phyloP scores from a whole-genome alignment of 2,329 filamentous ascomycete genomes.

The Cladosporium sp. region DNA sequence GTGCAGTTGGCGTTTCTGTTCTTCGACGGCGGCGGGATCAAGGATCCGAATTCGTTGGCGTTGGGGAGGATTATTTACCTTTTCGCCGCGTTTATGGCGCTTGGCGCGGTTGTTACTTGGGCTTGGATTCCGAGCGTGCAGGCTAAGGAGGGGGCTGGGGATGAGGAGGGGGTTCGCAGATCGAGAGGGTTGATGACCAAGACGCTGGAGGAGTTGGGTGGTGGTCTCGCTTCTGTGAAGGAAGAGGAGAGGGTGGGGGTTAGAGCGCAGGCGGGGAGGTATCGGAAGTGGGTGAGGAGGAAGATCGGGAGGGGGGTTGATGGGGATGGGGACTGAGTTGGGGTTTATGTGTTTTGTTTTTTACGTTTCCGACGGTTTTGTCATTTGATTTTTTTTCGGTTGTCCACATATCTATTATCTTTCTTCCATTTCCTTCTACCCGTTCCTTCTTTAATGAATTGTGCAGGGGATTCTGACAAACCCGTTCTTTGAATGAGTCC shows the following conservation, averaged over 20 bases:
- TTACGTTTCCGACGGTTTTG: too few species aligned
- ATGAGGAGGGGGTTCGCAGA: conserved; percentile 1
- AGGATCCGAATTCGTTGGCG: conserved; percentile 15
- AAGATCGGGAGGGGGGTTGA: background rate
- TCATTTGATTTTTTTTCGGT: too few species aligned
- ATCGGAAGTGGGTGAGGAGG: conserved; percentile 6
- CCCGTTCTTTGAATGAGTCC: too few species aligned
- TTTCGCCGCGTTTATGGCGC: conserved; percentile 17
- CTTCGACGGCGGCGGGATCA: conserved; percentile 9
- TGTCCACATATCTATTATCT: too few species aligned
- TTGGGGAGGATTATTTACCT: conserved; percentile 16
- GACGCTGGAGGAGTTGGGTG: conserved; percentile 8
- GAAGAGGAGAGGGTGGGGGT: conserved; percentile 5
- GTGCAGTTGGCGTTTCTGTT: conserved; percentile 37
- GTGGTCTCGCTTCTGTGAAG: background rate
- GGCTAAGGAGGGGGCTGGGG: background rate
- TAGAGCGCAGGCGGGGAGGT: background rate
- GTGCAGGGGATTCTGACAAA: too few species aligned
- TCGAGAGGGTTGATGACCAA: background rate
- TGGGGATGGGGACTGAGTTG: background rate
- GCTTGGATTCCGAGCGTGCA: conserved; percentile 18
- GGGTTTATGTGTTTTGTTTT: background rate
- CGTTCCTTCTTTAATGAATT: too few species aligned
- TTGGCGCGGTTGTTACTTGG: conserved; percentile 16
- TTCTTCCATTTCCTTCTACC: too few species aligned